Evolutionary conservation across 345 rosid genomes (phyloP), one percentile per base, ranked within the genome.

Genomic region (Citrus trifoliata): DNA sequence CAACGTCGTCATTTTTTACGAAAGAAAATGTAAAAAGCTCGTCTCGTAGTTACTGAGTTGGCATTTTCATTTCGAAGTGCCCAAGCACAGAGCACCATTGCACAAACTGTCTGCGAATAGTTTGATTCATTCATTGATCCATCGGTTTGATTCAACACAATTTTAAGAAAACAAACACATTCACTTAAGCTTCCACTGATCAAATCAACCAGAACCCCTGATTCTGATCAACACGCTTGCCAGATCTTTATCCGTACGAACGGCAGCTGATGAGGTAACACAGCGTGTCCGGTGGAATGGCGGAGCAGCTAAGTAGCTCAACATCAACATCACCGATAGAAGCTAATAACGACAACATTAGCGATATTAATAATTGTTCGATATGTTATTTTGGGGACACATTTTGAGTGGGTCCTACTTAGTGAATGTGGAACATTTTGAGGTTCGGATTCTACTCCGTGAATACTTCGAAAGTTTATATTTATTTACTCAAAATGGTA

Each of bases 291-390:
- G 73, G 68, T 70, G 63, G 30, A 82, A 88, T 88, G 94, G 89
- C 87, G 76, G 86, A 80, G 83, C 83, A 79, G 74, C 73, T 78
- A 62, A 81, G n/a, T 78, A 62, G 74, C 74, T 79, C 81, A 13
- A 19, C 48, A 35, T 35, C 72, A 10, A 55, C 73, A 5, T n/a
- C 65, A 12, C 22, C 10, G 58, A 80, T 71, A 38, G 80, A 78
- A 48, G 79, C 71, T 74, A 76, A 32, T 19, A 68, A 62, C 55
- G 78, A 18, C 22, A 63, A 46, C 10, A 73, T 1, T 12, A 55
- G 58, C 3, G 51, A 46, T 30, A 30, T 30, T 30, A 30, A 30
- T 30, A 30, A 30, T 30, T 30, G 3, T 30, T 30, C 0, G 3
- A 30, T 30, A 30, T 30, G 32, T 2, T 30, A 30, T 30, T 30